These are phyloP conservation scores for Lasiosphaeriaceae sp. DNA, from an alignment of 495 filamentous ascomycete genomes.

Conservation along the genomic window DNA sequence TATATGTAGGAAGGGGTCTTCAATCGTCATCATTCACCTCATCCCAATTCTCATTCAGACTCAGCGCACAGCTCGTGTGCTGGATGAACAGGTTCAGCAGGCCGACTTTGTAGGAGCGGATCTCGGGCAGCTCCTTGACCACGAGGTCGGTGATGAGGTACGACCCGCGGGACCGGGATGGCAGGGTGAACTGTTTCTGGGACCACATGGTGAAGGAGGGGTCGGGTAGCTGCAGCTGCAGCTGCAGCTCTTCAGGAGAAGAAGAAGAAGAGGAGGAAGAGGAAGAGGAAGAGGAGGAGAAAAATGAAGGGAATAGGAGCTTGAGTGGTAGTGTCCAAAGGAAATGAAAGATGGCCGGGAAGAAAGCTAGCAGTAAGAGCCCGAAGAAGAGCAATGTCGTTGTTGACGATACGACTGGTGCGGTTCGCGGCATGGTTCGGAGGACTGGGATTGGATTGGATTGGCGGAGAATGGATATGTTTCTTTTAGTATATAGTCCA, in stretches of 20 bases:
- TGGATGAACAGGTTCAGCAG: constrained; percentile 86
- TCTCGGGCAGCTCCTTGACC: constrained; percentile 63
- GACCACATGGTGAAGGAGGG: constrained; percentile 57
- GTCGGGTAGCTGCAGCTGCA: not conserved
- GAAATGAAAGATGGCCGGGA: constrained; percentile 51
- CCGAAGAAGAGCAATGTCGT: constrained; percentile 44
- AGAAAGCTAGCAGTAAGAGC: constrained; percentile 51
- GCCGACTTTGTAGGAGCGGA: constrained; percentile 76
- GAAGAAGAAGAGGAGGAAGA: constrained; percentile 22
- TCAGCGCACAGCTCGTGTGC: constrained; percentile 83
- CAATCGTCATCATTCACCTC: constrained; percentile 48
- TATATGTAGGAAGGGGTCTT: no score
- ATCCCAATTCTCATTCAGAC: constrained; percentile 87
- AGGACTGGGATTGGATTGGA: no score
- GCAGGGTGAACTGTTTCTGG: constrained; percentile 77
- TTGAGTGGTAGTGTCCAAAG: constrained; percentile 42
- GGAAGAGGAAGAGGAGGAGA: constrained; percentile 21
- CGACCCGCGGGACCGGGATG: constrained; percentile 68
- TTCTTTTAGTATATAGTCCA: no score
- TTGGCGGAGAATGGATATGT: no score
- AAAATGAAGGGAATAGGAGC: constrained; percentile 23
- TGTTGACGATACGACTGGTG: constrained; percentile 13
- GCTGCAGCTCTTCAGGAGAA: no score
- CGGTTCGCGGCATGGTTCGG: not conserved
- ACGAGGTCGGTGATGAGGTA: constrained; percentile 86